Base-by-base conservation (phyloP, 768 basidiomycete genomes). In the Goffeauzyma gilvescens region DNA sequence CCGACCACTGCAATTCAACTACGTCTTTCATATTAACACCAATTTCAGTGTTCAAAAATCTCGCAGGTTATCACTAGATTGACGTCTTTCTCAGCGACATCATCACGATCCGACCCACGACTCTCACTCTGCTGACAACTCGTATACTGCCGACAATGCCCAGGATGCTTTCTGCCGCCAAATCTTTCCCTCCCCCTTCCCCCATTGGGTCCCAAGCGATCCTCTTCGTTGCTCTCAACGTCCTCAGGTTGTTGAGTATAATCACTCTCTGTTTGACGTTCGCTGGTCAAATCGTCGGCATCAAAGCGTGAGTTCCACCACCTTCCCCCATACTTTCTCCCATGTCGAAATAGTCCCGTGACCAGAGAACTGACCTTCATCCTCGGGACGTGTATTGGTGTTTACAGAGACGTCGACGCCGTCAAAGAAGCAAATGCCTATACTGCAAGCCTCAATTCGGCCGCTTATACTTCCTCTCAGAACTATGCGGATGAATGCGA, bases 241-340 rank as follows among this genome's bases (percentile, higher is more conserved):
- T 59, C 55, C 71, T 82, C 55, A 81, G 87, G 22, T 65, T 72
- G 26, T 63, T 93, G 34, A 83, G 81, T 65, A 75, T 93, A 53
- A 70, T 89, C 39, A 71, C 75, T 6, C 71, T 90, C 40, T 49
- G 81, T 6, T 74, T 89, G 35, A 81, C 85, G 32, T 79, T 90
- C 48, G 68, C 81, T 12, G 55, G 61, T 2, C 64, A 64, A 31
- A 59, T 82, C 74, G 67, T 83, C 31, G 54, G 53, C 13, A 58
- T 60, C 50, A 54, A 51, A 13, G 41, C 52, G 61, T 63, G 40
- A 47, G 61, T 52, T 9, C 35, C 37, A 2, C n/a, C n/a, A n/a
- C n/a, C n/a, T 21, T 20, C 25, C 21, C 12, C 32, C 27, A 17
- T 35, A 1, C 6, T 17, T 6, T 2, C 20, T 2, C 2, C 22